Percentiles rank a stretch among this genome's conserved stretches.
Evolutionary conservation across 441 rosid species (phyloP).

Genomic region (Erodium trifolium): DNA sequence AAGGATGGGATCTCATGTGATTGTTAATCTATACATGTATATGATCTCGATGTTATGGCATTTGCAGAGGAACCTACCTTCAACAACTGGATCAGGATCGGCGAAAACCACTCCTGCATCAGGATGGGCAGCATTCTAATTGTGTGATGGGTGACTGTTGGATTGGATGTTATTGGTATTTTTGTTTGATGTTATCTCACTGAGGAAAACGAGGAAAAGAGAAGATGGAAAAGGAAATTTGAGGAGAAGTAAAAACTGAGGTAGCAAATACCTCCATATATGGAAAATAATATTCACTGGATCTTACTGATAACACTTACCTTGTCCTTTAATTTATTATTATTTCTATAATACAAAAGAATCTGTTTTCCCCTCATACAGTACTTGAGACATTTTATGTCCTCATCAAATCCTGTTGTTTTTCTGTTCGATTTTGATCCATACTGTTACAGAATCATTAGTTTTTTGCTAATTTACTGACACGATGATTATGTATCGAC

Average conservation of each 20-base stretch:
- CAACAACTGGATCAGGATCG: constrained; percentile 46
- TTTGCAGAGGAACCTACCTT: constrained; percentile 75
- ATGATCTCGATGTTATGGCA: constrained; percentile 1
- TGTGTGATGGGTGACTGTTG: constrained; percentile 12
- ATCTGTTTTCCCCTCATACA: constrained; percentile 5
- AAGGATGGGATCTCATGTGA: no score
- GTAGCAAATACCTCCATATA: constrained; percentile 21
- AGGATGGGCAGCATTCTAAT: constrained; percentile 94
- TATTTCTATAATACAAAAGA: constrained; percentile 16
- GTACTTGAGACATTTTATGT: no score
- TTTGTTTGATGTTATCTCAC: constrained; percentile 21
- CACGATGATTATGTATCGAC: no score
- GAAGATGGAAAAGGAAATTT: constrained; percentile 1
- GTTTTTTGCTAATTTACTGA: no score
- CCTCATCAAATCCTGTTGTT: no score
- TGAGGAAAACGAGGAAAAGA: constrained; percentile 11
- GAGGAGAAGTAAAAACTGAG: constrained; percentile 14
- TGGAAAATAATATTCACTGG: constrained; percentile 25
- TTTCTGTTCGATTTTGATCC: no score
- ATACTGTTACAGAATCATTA: no score
- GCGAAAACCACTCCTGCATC: constrained; percentile 51
- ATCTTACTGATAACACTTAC: constrained; percentile 16
- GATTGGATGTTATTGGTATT: constrained; percentile 14
- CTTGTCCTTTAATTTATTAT: constrained; percentile 10
- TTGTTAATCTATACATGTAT: no score